Evolutionary conservation across 1,284 basidiomycete genomes (phyloP).

Genomic region (Tilletia horrida): DNA sequence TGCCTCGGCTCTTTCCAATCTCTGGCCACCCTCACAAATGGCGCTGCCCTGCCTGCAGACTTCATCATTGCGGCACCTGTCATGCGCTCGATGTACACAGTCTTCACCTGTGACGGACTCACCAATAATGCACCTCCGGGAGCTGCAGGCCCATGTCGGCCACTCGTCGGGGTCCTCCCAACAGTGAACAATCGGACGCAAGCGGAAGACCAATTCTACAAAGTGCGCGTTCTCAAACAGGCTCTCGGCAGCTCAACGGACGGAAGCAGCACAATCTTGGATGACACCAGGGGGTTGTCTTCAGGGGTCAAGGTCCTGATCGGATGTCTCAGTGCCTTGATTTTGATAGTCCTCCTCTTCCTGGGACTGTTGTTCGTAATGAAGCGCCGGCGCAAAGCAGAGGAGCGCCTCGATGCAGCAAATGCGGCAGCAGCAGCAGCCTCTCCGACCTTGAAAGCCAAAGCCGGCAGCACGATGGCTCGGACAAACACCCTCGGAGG

Average conservation of each 20-base stretch:
- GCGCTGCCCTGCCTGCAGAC: conserved; percentile 37
- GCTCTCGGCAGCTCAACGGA: conserved; percentile 30
- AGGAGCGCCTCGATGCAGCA: background rate
- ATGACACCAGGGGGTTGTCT: background rate
- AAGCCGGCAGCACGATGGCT: background rate
- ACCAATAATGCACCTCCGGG: conserved; percentile 26
- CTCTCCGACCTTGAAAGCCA: background rate
- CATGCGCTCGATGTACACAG: conserved; percentile 45
- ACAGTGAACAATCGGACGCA: conserved; percentile 35
- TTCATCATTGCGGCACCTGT: conserved; percentile 44
- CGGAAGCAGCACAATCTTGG: conserved; percentile 20
- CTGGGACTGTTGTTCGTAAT: conserved; percentile 24
- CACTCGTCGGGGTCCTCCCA: conserved; percentile 35
- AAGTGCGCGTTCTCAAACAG: conserved; percentile 43
- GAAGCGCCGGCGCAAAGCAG: conserved; percentile 17
- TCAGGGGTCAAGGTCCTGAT: conserved; percentile 42
- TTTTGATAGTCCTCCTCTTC: conserved; percentile 38
- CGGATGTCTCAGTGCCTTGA: conserved; percentile 41
- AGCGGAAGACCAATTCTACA: conserved; percentile 39
- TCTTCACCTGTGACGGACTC: conserved; percentile 38
- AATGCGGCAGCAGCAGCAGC: background rate
- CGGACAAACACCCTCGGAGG: background rate
- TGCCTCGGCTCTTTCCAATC: conserved; percentile 50
- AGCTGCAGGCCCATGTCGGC: conserved; percentile 30
- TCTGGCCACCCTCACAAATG: conserved; percentile 26